Conservation (phyloP, 139 green algal genomes). For the Chlamydomonas sphaeroides region DNA sequence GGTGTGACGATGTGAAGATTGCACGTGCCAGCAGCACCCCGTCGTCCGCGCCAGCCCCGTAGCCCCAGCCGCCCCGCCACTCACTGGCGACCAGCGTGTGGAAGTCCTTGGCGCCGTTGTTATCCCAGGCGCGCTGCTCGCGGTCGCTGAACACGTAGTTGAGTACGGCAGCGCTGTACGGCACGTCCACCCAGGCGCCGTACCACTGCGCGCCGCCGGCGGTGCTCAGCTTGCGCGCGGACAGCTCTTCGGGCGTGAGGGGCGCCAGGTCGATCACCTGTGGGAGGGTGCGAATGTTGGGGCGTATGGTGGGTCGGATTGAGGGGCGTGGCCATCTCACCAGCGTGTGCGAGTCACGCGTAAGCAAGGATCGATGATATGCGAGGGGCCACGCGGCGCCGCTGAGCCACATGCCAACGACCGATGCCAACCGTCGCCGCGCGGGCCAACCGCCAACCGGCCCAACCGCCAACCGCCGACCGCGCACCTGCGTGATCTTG, state of each 20-base stretch:
- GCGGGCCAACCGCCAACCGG: too few relatives aligned
- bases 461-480: too few relatives aligned
- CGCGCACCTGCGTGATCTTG: conserved; percentile 67
- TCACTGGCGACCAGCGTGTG: conserved; percentile 67
- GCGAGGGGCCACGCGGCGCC: too few relatives aligned
- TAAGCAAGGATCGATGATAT: too few relatives aligned
- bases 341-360: too few relatives aligned
- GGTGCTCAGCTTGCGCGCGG: conserved; percentile 41
- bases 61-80: conserved; percentile 14
- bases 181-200: conserved; percentile 65
- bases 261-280: conserved; percentile 49
- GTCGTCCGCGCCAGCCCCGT: too few relatives aligned
- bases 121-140: conserved; percentile 81
- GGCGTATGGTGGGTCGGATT: too few relatives aligned
- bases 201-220: conserved; percentile 66
- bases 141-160: conserved; percentile 85
- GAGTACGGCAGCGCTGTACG: conserved; percentile 65
- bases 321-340: too few relatives aligned
- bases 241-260: conserved; percentile 43
- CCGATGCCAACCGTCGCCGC: too few relatives aligned
- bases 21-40: neutral
- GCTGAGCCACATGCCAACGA: too few relatives aligned
- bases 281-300: too few relatives aligned
- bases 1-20: too few relatives aligned
- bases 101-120: conserved; percentile 81